These are phyloP conservation scores for Phytophthora idaei DNA, from an alignment of 352 stramenopile genomes.

Conservation along the genomic window DNA sequence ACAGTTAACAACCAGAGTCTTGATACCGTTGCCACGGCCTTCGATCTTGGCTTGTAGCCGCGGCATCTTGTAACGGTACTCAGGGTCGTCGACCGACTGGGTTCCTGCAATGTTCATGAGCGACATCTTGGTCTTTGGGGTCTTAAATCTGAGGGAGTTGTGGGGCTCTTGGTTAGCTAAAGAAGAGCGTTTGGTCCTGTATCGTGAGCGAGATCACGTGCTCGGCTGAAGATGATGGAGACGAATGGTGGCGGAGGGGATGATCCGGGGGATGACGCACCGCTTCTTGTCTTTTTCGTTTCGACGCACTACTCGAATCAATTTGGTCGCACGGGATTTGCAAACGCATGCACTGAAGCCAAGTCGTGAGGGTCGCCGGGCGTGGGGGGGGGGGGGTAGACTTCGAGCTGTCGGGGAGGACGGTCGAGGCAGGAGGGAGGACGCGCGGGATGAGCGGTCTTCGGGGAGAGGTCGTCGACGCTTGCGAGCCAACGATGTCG, in stretches of 20 bases:
- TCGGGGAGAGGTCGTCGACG: constrained; percentile 18
- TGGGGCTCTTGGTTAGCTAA: constrained; percentile 33
- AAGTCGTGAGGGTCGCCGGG: constrained; percentile 35
- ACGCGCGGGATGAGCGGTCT: constrained; percentile 1
- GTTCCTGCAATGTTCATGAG: constrained; percentile 92
- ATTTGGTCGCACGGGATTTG: constrained; percentile 77
- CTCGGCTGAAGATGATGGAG: constrained; percentile 10
- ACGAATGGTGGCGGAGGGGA: constrained; percentile 46
- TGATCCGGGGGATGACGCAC: constrained; percentile 46
- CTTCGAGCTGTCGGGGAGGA: constrained; percentile 14
- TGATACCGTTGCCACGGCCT: constrained; percentile 99
- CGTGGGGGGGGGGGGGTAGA: constrained; percentile 11
- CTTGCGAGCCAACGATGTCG: constrained; percentile 43
- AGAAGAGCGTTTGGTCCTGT: constrained; percentile 38
- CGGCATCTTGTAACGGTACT: constrained; percentile 99
- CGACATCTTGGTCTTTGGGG: constrained; percentile 56
- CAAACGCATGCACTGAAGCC: constrained; percentile 88
- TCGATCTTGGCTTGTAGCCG: constrained; percentile 97
- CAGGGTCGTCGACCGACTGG: constrained; percentile 91
- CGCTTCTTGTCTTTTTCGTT: constrained; percentile 74
- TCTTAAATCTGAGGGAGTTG: background rate
- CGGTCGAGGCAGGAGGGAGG: constrained; percentile 8
- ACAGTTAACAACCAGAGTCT: constrained; percentile 99
- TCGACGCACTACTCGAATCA: constrained; percentile 76
- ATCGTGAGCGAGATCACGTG: constrained; percentile 48